phyloP scores from a whole-genome alignment of 1,284 basidiomycete genomes.

The Cryptococcus wingfieldii region DNA sequence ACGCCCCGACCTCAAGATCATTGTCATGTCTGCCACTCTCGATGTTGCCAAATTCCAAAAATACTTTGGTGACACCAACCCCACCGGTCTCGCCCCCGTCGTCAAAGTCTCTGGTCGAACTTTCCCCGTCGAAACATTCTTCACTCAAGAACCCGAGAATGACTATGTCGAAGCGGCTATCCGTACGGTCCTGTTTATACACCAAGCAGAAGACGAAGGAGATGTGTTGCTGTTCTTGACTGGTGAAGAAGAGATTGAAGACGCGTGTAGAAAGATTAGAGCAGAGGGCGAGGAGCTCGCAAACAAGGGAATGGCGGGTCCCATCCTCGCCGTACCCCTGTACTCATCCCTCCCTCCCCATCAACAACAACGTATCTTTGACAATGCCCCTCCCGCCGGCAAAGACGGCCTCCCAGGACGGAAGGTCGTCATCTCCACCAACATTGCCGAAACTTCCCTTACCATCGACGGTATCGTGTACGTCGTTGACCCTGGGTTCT shows the following conservation, averaged over 20 bases:
- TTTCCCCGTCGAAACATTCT: conserved; percentile 92
- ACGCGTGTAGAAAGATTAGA: conserved; percentile 90
- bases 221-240: conserved; percentile 94
- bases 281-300: conserved; percentile 76
- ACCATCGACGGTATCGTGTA: conserved; percentile 99
- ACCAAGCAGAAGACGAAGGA: conserved; percentile 89
- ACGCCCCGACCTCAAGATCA: conserved; percentile 88
- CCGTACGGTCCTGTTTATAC: conserved; percentile 94
- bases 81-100: conserved; percentile 64
- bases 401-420: conserved; percentile 75
- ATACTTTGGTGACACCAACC: conserved; percentile 71
- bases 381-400: conserved; percentile 67
- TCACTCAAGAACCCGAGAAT: conserved; percentile 90
- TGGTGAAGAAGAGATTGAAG: conserved; percentile 98
- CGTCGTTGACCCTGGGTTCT: conserved; percentile 96
- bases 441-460: conserved; percentile 95
- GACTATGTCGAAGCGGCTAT: conserved; percentile 98
- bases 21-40: conserved; percentile 97
- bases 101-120: conserved; percentile 96
- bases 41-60: conserved; percentile 96
- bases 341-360: conserved; percentile 90
- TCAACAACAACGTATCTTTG: conserved; percentile 94
- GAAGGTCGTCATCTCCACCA: conserved; percentile 93
- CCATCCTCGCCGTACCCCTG: conserved; percentile 80
- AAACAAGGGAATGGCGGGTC: conserved; percentile 71